Base-by-base conservation (phyloP, 345 rosid species). In the Arabis hirsuta region DNA sequence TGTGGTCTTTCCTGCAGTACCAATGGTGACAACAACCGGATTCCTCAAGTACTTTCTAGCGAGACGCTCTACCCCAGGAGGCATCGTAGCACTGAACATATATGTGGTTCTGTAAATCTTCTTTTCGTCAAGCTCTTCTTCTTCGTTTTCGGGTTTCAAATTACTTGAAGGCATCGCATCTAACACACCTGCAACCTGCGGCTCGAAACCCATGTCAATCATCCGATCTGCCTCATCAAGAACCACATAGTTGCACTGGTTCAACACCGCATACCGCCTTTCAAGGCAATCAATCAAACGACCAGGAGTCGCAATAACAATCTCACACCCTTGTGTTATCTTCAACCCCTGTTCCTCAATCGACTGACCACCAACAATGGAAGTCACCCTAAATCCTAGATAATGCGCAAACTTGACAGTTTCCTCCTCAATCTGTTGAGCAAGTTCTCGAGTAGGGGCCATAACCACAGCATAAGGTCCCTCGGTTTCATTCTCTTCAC, bases 1-100 rank as follows among this genome's bases (percentile, higher is more conserved):
- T 3, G 99, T 90, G 6, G 99, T 13, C 81, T 91, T 95, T 59
- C 99, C 99, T 72, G 99, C 97, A 66, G 99, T 91, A 51, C 97
- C 97, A 65, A 91, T 88, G 34, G 85, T 95, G 60, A 95, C 97
- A 20, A 95, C 99, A 22, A 91, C 97, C 24, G 97, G 99, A 65
- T 95, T 95, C 71, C 99, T 89, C 80, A 95, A 78, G 77, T 91
- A 91, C 83, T 91, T 95, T 84, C 96, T 84, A 2, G 97, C 97
- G 14, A 95, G 92, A 48, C 97, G 80, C 82, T 95, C 99, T 39
- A 95, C 97, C 12, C 89, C 89, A 53, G 96, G 88, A 34, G 97
- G 96, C 99, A 95, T 91, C 0, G 99, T 91, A 34, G 99, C 99
- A 76, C 96, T 91, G 51, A 95, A 95, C 99, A 95, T 95, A 79